Evolutionary conservation across 257 asterid species (phyloP).

Genomic region (Solanum ossicruentum): DNA sequence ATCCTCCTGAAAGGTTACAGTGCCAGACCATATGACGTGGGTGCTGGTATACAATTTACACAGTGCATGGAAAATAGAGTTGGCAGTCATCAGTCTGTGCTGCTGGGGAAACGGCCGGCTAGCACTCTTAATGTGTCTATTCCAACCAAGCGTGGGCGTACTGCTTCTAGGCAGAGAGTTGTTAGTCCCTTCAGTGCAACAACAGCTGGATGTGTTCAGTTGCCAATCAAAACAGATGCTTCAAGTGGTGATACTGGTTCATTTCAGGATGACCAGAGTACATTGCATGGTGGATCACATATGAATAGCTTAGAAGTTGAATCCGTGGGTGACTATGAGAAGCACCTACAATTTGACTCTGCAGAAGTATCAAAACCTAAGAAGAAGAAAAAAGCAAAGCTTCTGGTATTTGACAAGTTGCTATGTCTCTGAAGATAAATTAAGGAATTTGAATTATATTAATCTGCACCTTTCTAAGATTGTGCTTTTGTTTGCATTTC

Average conservation of each 20-base stretch:
- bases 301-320: conserved; percentile 62
- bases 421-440: not conserved
- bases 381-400: conserved; percentile 83
- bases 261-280: conserved; percentile 85
- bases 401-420: conserved; percentile 33
- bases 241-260: conserved; percentile 95
- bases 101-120: conserved; percentile 58
- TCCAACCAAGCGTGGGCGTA: conserved; percentile 89
- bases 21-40: conserved; percentile 40
- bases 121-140: conserved; percentile 66
- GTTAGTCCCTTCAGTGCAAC: conserved; percentile 63
- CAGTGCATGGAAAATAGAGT: conserved; percentile 48
- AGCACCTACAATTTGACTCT: conserved; percentile 47
- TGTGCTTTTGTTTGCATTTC: not conserved
- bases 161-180: conserved; percentile 76
- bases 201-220: conserved; percentile 48
- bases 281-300: conserved; percentile 53
- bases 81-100: conserved; percentile 36
- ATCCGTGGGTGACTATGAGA: conserved; percentile 62
- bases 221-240: conserved; percentile 70
- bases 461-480: not conserved
- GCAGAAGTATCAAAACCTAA: conserved; percentile 66
- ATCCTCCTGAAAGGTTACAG: conserved; percentile 39
- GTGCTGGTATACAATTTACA: conserved; percentile 39
- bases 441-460: conserved; percentile 2